A percentile compares a stretch with the other conserved stretches of the same genome.
Evolutionary conservation across 1,284 basidiomycete genomes (phyloP).

Genomic region (Malassezia psittaci): DNA sequence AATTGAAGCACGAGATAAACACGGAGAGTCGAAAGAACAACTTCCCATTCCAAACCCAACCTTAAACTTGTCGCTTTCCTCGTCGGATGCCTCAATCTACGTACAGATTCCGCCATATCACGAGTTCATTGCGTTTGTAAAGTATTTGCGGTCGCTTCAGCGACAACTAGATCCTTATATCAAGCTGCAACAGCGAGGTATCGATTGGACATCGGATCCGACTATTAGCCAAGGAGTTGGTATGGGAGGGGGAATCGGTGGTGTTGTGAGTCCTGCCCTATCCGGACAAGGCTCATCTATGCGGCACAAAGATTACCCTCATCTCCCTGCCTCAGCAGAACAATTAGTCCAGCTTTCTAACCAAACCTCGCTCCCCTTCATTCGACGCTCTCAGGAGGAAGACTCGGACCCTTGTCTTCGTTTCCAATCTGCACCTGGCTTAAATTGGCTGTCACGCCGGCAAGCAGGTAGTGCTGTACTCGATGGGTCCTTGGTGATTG

Average conservation of each 20-base stretch:
- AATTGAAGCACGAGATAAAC: slow-evolving; percentile 55
- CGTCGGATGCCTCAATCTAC: slow-evolving; percentile 51
- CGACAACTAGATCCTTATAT: slow-evolving; percentile 35
- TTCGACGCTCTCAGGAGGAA: slow-evolving; percentile 69
- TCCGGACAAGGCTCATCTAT: neutral
- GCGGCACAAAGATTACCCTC: slow-evolving; percentile 57
- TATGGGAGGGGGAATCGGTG: neutral
- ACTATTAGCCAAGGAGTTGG: neutral
- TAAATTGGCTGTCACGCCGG: slow-evolving; percentile 83
- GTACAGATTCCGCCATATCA: slow-evolving; percentile 58
- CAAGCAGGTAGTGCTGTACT: slow-evolving; percentile 78
- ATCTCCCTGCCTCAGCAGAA: slow-evolving; percentile 49
- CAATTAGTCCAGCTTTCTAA: slow-evolving; percentile 40
- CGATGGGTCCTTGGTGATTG: slow-evolving; percentile 74
- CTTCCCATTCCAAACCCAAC: slow-evolving; percentile 50
- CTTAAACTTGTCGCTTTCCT: too few species aligned
- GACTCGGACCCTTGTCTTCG: slow-evolving; percentile 90
- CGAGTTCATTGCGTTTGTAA: slow-evolving; percentile 73
- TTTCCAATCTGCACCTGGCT: slow-evolving; percentile 80
- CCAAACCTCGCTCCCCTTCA: slow-evolving; percentile 62
- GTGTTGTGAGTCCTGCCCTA: slow-evolving; percentile 4
- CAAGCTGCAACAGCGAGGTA: slow-evolving; percentile 20
- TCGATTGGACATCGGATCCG: slow-evolving; percentile 9
- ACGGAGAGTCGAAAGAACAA: slow-evolving; percentile 37
- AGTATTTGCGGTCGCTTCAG: slow-evolving; percentile 67